These are phyloP conservation scores for Rhynchosporium graminicola DNA, from an alignment of 2,329 filamentous ascomycete species.

Conservation along the genomic window DNA sequence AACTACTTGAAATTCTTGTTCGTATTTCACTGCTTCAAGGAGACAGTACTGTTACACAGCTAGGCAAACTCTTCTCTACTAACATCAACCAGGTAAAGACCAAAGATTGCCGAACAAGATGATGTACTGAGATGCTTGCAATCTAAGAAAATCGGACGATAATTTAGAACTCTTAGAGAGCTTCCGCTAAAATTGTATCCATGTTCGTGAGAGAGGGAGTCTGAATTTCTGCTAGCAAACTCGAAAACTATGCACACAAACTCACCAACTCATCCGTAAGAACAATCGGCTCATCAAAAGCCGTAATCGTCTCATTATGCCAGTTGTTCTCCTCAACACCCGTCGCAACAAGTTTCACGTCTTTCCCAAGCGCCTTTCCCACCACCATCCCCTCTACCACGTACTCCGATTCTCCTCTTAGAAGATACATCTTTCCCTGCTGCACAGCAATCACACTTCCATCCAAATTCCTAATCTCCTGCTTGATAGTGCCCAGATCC, in stretches of 20 bases:
- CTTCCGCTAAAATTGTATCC: background rate
- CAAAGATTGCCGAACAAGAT: too few relatives aligned
- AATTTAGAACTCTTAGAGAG: background rate
- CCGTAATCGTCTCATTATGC: constrained; percentile 20
- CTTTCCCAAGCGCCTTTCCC: constrained; percentile 10
- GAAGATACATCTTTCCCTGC: constrained; percentile 21
- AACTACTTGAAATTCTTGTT: too few relatives aligned
- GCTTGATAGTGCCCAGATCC: constrained; percentile 22
- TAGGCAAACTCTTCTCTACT: too few relatives aligned
- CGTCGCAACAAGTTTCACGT: constrained; percentile 14
- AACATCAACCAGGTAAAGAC: too few relatives aligned
- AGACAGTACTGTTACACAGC: too few relatives aligned
- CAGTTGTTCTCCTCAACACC: constrained; percentile 23
- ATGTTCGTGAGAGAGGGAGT: too few relatives aligned
- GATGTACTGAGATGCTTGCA: background rate
- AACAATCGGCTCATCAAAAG: constrained; percentile 8
- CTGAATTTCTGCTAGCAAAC: background rate
- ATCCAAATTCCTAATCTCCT: constrained; percentile 21
- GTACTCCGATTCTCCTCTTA: constrained; percentile 15
- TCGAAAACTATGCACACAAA: constrained; percentile 12
- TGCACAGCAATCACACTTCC: constrained; percentile 19
- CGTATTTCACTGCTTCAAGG: too few relatives aligned
- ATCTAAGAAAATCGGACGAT: background rate
- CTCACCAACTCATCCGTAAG: constrained; percentile 15
- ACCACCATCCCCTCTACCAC: constrained; percentile 15